Evolutionary conservation across 352 stramenopile genomes (phyloP), one percentile per base, ranked within the genome.

Genomic region (Blastocystis sp.): DNA sequence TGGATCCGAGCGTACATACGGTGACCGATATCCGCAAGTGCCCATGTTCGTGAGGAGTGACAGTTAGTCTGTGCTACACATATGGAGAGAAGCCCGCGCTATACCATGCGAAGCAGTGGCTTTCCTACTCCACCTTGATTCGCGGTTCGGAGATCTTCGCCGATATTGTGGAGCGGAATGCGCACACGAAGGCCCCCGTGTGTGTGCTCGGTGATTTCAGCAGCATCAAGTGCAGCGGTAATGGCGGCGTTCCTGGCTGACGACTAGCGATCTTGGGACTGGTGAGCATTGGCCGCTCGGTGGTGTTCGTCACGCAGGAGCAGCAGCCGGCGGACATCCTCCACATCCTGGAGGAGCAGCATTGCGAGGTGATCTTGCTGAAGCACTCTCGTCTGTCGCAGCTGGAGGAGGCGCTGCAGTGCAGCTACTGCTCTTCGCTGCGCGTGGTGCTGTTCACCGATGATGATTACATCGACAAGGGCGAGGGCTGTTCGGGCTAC

Each of bases 1-100:
- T 81, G 17, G 64, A 88, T 70, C 70, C 61, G 28, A 59, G 40
- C 23, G 52, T 89, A 53, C 28, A 74, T 52, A 70, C 64, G 10
- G 38, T 69, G 23, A 86, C 93, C 93, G 88, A 95, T 92, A 88
- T 93, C 92, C 90, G 94, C 64, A 78, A 80, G 74, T 70, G 62
- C 14, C 38, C 69, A 2, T 53, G 48, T 19, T 48, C 3, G 28
- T 9, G 21, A 41, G 5, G 10, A n/a, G 19, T 84, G 14, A 48
- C 19, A 19, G n/a, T 0, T 56, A 84, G 74, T 45, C 74, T 53
- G n/a, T 84, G 65, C 34, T 67, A 53, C 21, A 38, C 17, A 59
- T 84, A 59, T 41, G 74, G 74, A 28, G 56, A 53, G 34, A 41
- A 62, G 56, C 21, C 14, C 7, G 74, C 74, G 41, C 4, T 84